phyloP scores from a whole-genome alignment of 345 rosid genomes.

The Lepidium aucheri region DNA sequence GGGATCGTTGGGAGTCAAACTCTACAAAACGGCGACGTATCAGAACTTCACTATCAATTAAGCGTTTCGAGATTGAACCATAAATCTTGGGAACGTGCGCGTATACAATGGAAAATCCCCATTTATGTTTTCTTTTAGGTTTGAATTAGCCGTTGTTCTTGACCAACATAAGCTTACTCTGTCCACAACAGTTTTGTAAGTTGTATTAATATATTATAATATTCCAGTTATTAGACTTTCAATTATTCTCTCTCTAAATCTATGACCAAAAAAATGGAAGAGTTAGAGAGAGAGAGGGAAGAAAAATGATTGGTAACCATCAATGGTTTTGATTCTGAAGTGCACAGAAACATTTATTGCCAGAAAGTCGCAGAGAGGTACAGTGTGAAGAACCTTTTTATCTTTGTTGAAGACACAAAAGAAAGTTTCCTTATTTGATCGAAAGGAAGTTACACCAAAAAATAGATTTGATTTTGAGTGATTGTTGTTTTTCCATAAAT shows the following conservation, averaged over 20 bases:
- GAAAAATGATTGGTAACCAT: slow-evolving; percentile 27
- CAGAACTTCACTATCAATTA: neutral
- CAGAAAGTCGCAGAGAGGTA: slow-evolving; percentile 27
- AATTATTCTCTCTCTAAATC: slow-evolving; percentile 23
- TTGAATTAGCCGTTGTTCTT: slow-evolving; percentile 25
- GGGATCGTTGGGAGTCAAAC: slow-evolving; percentile 11
- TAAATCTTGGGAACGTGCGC: slow-evolving; percentile 22
- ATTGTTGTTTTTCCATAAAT: neutral
- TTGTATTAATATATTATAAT: neutral
- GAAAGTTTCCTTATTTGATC: slow-evolving; percentile 10
- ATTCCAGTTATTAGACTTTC: slow-evolving; percentile 7
- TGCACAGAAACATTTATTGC: neutral
- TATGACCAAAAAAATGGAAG: slow-evolving; percentile 24
- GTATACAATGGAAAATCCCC: slow-evolving; percentile 19
- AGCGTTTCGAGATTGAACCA: neutral
- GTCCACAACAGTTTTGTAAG: slow-evolving; percentile 3
- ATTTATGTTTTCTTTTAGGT: neutral
- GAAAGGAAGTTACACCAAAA: neutral
- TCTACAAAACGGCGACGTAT: slow-evolving; percentile 1
- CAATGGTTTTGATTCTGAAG: slow-evolving; percentile 13
- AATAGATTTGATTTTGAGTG: neutral
- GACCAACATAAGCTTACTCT: slow-evolving; percentile 22
- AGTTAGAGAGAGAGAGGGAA: slow-evolving; percentile 15
- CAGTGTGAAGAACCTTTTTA: neutral
- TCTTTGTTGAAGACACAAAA: neutral